These are phyloP conservation scores for Exophiala oligosperma DNA, from an alignment of 2,329 filamentous ascomycete genomes.

Conservation along the genomic window DNA sequence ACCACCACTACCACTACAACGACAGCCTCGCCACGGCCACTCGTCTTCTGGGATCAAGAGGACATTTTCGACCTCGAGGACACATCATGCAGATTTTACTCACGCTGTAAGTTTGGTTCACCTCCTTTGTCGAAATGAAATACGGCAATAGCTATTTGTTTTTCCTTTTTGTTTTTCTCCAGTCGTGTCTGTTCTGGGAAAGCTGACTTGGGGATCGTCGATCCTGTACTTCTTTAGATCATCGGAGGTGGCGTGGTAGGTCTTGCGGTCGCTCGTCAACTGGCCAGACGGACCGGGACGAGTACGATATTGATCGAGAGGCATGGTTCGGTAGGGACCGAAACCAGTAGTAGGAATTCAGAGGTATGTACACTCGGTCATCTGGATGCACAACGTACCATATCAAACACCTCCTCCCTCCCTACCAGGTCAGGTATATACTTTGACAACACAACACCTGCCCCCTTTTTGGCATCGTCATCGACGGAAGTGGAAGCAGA, in stretches of 20 bases:
- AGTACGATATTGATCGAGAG: constrained; percentile 80
- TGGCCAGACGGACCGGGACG: constrained; percentile 61
- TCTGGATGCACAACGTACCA: too few relatives aligned
- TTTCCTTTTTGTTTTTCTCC: background rate
- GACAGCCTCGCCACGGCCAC: background rate
- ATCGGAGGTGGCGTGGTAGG: constrained; percentile 75
- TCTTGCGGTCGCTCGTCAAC: constrained; percentile 72
- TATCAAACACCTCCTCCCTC: too few relatives aligned
- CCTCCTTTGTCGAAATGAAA: too few relatives aligned
- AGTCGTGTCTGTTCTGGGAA: background rate
- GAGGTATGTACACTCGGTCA: constrained; percentile 54
- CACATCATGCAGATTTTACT: constrained; percentile 58
- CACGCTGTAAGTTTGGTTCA: constrained; percentile 52
- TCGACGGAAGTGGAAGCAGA: background rate
- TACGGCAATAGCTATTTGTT: too few relatives aligned
- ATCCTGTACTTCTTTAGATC: constrained; percentile 40
- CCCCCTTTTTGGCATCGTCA: background rate
- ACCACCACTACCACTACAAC: too few relatives aligned
- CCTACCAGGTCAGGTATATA: too few relatives aligned
- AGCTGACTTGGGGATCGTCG: background rate
- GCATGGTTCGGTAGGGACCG: constrained; percentile 72
- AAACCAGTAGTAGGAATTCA: constrained; percentile 87
- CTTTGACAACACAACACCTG: background rate
- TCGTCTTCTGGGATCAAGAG: background rate
- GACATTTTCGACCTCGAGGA: constrained; percentile 45